Base-by-base conservation (phyloP, 352 stramenopile species). In the Globisporangium nagaii region DNA sequence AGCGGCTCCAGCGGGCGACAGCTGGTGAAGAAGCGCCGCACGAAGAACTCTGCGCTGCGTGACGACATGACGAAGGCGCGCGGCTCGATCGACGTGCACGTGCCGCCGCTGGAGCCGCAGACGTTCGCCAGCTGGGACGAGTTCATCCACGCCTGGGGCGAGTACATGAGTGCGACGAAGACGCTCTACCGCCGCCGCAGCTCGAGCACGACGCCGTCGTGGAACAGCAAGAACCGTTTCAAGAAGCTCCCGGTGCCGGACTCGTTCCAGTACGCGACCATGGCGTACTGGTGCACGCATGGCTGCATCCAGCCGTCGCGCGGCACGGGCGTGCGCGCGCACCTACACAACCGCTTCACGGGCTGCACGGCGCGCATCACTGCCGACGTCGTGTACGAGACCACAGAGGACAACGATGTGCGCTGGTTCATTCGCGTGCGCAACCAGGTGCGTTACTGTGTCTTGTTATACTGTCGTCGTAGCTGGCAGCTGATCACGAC, bases 271-370 rank as follows among this genome's bases (percentile, higher is more conserved):
- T 92, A 88, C 55, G 81, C 81, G 24, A 92, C 79, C 12, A 92
- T 92, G 79, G 69, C 79, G 35, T 92, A 92, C 61, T 92, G 79
- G 81, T 92, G 81, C 60, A 92, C 81, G 0, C 81, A 92, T 43
- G 81, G 81, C 41, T 92, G 81, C 44, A 87, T 90, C 53, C 81
- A 92, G 61, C 77, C 74, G 6, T 88, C 81, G 9, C 66, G 81
- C 2, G 68, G 81, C 39, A 84, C 81, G 15, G 81, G 81, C 12
- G 77, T 92, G n/a, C 79, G 81, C 1, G 76, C 76, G 15, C 81
- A 91, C 51, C 46, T 87, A 27, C 81, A 90, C 61, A 89, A 88
- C 58, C 76, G 81, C 4, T 92, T 86, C 63, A 92, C 81, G 1
- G 81, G 81, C 25, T 92, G 81, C 56, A 80, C 71, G 22, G 81